phyloP scores from a whole-genome alignment of 2,329 filamentous ascomycete genomes.

The Sclerotinia subarctica region DNA sequence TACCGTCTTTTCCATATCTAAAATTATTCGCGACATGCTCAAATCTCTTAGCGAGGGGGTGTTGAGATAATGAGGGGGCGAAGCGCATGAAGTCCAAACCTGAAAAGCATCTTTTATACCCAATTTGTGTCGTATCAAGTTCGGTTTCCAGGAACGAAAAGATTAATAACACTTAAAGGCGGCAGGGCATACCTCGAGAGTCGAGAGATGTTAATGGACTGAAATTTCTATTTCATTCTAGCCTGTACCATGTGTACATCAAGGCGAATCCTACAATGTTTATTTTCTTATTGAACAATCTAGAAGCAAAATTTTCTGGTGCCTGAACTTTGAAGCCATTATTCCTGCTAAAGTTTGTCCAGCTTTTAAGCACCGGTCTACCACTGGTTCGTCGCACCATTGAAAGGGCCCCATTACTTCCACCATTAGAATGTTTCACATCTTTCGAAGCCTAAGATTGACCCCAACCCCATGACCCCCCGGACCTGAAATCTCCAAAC shows the following conservation, averaged over 20 bases:
- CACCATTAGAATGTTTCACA: not conserved
- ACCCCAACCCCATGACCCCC: not conserved
- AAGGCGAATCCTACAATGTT: not conserved
- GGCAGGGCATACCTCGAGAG: not conserved
- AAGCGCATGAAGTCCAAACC: not conserved
- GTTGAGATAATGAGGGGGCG: not conserved
- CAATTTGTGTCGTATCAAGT: not conserved
- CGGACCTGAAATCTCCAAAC: not conserved
- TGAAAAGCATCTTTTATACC: not conserved
- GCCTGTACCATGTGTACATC: not conserved
- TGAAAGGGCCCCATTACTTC: not conserved
- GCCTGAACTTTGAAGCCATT: not conserved
- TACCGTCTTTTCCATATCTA: not conserved
- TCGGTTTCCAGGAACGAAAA: not conserved
- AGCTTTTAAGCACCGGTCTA: not conserved
- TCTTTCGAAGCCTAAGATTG: not conserved
- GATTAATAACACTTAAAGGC: not conserved
- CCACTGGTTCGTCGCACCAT: constrained; percentile 1
- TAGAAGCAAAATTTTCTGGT: not conserved
- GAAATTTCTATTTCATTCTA: not conserved
- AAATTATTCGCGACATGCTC: not conserved
- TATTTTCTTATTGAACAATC: not conserved
- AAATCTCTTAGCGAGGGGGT: constrained; percentile 11
- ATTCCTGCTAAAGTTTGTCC: not conserved
- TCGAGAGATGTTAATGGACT: not conserved